Evolutionary conservation across 2,329 filamentous ascomycete species (phyloP).

Genomic region (Uncinocarpus reesii): DNA sequence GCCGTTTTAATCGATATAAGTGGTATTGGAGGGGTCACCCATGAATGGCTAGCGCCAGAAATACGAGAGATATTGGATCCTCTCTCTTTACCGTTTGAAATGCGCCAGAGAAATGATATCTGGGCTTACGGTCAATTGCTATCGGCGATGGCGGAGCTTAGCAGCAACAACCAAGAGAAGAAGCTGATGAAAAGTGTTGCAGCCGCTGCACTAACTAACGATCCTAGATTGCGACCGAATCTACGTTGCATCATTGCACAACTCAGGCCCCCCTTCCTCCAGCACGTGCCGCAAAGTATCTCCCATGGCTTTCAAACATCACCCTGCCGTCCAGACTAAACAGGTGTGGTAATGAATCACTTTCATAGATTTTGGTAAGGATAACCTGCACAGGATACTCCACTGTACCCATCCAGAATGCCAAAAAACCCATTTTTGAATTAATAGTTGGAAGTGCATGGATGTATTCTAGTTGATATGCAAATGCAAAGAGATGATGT

Average conservation of each 20-base stretch:
- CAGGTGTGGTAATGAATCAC: no score
- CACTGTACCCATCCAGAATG: no score
- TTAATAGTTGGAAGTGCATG: no score
- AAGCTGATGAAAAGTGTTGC: not conserved
- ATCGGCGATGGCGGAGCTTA: not conserved
- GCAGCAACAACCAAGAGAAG: not conserved
- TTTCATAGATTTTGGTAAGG: no score
- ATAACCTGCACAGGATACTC: no score
- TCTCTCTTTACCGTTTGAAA: slow-evolving; percentile 4
- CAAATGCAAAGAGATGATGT: no score
- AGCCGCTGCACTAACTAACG: not conserved
- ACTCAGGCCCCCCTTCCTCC: not conserved
- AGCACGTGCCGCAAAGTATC: no score
- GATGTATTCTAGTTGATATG: no score
- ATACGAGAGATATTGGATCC: slow-evolving; percentile 11
- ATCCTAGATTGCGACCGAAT: not conserved
- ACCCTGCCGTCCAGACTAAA: no score
- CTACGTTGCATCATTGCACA: slow-evolving; percentile 1
- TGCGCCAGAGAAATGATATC: slow-evolving; percentile 7
- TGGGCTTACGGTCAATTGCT: slow-evolving; percentile 9
- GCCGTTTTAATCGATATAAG: slow-evolving; percentile 20
- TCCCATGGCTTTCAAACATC: no score
- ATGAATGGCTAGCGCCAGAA: slow-evolving; percentile 19
- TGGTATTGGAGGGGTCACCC: slow-evolving; percentile 13
- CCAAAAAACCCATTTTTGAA: no score